phyloP scores from a whole-genome alignment of 78 protist species.

The Bodo saltans region DNA sequence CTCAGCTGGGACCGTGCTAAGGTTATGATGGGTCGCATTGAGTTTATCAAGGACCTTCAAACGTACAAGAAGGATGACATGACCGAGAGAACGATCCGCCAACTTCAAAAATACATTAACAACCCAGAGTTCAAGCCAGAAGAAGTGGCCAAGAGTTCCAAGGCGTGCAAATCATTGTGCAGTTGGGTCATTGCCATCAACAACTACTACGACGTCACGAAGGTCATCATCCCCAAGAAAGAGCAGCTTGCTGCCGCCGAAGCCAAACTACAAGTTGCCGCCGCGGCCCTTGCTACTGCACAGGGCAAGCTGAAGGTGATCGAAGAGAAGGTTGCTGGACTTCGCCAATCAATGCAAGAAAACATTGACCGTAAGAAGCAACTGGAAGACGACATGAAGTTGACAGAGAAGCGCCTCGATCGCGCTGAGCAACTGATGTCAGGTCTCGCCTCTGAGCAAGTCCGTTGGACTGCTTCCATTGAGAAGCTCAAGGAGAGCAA shows the following conservation, averaged over 20 bases:
- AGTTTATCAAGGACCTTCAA: constrained; percentile 19
- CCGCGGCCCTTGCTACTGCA: constrained; percentile 28
- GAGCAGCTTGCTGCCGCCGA: constrained; percentile 20
- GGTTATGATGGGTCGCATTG: constrained; percentile 4
- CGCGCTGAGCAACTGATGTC: constrained; percentile 61
- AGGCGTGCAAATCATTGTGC: constrained; percentile 77
- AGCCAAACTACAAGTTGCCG: constrained; percentile 32
- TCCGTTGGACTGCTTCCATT: constrained; percentile 52
- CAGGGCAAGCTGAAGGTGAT: constrained; percentile 26
- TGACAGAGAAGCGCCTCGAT: constrained; percentile 37
- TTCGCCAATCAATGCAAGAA: background rate
- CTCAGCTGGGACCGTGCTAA: constrained; percentile 51
- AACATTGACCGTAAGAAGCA: constrained; percentile 9
- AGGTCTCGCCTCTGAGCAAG: constrained; percentile 54
- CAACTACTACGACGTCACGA: constrained; percentile 45
- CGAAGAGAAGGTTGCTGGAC: constrained; percentile 19
- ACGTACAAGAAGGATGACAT: constrained; percentile 64
- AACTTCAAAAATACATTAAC: constrained; percentile 33
- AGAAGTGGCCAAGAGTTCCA: constrained; percentile 33
- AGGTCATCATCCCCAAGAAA: constrained; percentile 59
- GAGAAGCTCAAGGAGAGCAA: background rate
- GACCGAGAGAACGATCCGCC: constrained; percentile 33
- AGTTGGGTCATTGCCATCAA: constrained; percentile 80
- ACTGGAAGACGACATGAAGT: constrained; percentile 24
- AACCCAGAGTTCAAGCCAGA: constrained; percentile 69